Percentiles rank a stretch among this genome's conserved stretches.
Conservation (phyloP, 2,329 filamentous ascomycete genomes). For the Paraconiothyrium sp. region DNA sequence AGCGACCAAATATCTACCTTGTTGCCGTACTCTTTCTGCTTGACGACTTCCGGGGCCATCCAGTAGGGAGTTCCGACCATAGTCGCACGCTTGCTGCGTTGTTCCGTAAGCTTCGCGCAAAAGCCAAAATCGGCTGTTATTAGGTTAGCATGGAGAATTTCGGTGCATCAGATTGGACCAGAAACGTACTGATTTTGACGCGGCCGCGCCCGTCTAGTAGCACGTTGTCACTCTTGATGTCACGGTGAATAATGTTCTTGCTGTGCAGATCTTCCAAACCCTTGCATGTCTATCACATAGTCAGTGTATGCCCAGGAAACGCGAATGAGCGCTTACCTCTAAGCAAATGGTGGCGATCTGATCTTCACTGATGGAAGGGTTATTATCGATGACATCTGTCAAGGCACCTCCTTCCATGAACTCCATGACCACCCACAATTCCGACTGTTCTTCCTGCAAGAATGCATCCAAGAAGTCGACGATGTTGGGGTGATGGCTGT, state of each 20-base stretch:
- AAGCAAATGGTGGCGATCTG: constrained; percentile 97
- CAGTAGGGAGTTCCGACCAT: constrained; percentile 99
- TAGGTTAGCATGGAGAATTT: constrained; percentile 22
- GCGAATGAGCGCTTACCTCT: constrained; percentile 71
- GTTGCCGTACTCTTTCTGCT: constrained; percentile 97
- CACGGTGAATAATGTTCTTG: constrained; percentile 97
- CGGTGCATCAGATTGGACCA: not conserved
- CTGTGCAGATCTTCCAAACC: constrained; percentile 93
- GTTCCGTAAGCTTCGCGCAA: constrained; percentile 97
- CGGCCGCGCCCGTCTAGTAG: constrained; percentile 92
- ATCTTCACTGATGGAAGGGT: constrained; percentile 90
- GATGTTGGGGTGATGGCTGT: constrained; percentile 97
- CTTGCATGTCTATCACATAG: constrained; percentile 78
- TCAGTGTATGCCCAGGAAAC: constrained; percentile 32
- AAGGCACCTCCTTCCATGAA: constrained; percentile 98
- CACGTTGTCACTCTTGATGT: constrained; percentile 99
- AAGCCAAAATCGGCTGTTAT: constrained; percentile 94
- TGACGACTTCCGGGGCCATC: constrained; percentile 99
- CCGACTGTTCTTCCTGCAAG: constrained; percentile 89
- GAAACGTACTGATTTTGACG: constrained; percentile 90
- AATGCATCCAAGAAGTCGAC: constrained; percentile 99
- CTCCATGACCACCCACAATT: constrained; percentile 99
- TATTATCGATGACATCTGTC: constrained; percentile 99
- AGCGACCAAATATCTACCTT: constrained; percentile 99
- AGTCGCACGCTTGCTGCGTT: constrained; percentile 95